Evolutionary conservation across 495 filamentous ascomycete genomes (phyloP).

Genomic region (Talaromyces liani): DNA sequence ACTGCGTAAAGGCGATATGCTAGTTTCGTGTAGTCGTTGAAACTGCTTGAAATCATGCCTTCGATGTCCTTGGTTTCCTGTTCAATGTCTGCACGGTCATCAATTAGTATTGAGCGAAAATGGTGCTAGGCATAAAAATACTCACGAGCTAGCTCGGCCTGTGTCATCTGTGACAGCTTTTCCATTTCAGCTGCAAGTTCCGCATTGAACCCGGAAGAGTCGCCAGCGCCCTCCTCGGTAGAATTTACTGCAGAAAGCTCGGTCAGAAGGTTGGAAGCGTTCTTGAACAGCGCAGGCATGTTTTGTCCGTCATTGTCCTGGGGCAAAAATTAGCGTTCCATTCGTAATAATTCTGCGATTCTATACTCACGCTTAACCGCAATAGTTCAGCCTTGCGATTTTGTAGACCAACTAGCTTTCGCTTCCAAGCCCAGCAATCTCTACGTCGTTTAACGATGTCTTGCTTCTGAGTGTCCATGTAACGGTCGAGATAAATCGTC

Average conservation of each 20-base stretch:
- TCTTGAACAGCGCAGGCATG: slow-evolving; percentile 24
- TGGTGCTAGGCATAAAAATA: not conserved
- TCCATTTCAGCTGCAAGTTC: slow-evolving; percentile 24
- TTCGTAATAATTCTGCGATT: slow-evolving; percentile 10
- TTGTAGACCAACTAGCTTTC: slow-evolving; percentile 49
- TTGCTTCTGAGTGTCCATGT: slow-evolving; percentile 61
- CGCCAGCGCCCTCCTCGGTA: slow-evolving; percentile 16
- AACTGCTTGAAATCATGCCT: slow-evolving; percentile 52
- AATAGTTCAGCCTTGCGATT: slow-evolving; percentile 37
- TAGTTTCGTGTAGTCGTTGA: slow-evolving; percentile 45
- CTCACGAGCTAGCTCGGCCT: slow-evolving; percentile 33
- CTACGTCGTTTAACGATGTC: slow-evolving; percentile 53
- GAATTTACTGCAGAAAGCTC: slow-evolving; percentile 22
- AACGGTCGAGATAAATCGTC: slow-evolving; percentile 80
- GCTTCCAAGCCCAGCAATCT: slow-evolving; percentile 68
- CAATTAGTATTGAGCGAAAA: not conserved
- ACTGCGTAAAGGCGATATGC: slow-evolving; percentile 85
- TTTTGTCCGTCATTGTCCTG: slow-evolving; percentile 29
- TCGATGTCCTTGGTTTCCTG: slow-evolving; percentile 41
- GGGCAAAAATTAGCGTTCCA: slow-evolving; percentile 9
- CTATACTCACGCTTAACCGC: slow-evolving; percentile 34
- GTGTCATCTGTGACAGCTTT: slow-evolving; percentile 22
- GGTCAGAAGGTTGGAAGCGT: slow-evolving; percentile 21
- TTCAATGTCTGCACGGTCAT: slow-evolving; percentile 33
- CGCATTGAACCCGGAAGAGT: slow-evolving; percentile 23